Conservation (phyloP, 2,329 filamentous ascomycete species). For the Elsinoe ampelina region DNA sequence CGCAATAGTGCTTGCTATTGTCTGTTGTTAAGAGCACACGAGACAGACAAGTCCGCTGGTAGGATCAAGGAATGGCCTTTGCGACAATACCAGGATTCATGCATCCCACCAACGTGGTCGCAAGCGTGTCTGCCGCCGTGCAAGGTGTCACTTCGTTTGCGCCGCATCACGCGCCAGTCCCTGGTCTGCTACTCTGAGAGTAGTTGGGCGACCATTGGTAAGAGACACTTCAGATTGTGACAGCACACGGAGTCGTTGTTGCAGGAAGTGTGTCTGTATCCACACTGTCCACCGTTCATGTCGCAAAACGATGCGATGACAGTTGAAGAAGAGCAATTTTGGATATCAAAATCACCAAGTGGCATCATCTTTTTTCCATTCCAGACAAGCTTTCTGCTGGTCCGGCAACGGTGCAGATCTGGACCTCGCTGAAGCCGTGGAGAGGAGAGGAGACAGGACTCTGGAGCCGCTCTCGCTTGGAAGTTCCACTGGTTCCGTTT, state of each 20-base stretch:
- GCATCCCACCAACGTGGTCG: neutral
- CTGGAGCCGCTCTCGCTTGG: neutral
- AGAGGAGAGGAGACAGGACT: neutral
- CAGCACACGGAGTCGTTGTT: neutral
- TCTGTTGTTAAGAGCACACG: too few relatives aligned
- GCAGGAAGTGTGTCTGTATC: too few relatives aligned
- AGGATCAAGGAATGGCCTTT: neutral
- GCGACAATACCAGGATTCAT: neutral
- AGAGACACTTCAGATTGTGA: neutral
- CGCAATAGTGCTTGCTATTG: too few relatives aligned
- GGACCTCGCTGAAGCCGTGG: neutral
- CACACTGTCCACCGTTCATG: neutral
- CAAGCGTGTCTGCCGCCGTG: neutral
- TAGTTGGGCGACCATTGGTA: neutral
- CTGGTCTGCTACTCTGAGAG: neutral
- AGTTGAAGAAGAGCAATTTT: neutral
- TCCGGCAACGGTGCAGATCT: slow-evolving; percentile 10
- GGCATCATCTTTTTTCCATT: slow-evolving; percentile 1
- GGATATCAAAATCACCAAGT: neutral
- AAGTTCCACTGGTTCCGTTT: neutral
- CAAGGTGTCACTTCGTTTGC: neutral
- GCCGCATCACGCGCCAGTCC: neutral
- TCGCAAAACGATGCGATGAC: neutral
- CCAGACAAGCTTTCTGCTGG: slow-evolving; percentile 7
- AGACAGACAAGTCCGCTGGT: neutral